phyloP scores from a whole-genome alignment of 1,284 basidiomycete genomes.

The Dichomitus squalens region DNA sequence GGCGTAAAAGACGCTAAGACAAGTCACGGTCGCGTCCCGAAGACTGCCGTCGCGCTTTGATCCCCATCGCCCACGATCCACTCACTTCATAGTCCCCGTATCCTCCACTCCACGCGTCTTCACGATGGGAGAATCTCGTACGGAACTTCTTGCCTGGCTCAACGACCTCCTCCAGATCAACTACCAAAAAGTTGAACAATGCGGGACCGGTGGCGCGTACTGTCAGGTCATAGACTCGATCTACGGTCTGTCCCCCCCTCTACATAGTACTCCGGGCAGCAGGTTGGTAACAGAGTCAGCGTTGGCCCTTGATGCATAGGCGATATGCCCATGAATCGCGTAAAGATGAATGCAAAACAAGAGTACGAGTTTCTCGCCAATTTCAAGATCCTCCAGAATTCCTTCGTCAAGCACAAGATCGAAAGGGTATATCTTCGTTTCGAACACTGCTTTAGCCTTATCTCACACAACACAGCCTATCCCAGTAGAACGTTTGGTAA shows the following conservation, averaged over 20 bases:
- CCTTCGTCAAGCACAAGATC: constrained; percentile 87
- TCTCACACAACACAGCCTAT: constrained; percentile 68
- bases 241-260: constrained; percentile 61
- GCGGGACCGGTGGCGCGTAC: constrained; percentile 88
- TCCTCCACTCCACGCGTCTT: constrained; percentile 17
- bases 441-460: constrained; percentile 5
- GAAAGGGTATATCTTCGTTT: constrained; percentile 73
- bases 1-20: constrained; percentile 10
- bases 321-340: constrained; percentile 84
- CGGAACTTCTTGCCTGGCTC: constrained; percentile 91
- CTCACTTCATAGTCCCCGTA: constrained; percentile 5
- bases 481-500: constrained; percentile 88
- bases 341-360: constrained; percentile 93
- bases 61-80: constrained; percentile 31
- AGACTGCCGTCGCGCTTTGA: constrained; percentile 15
- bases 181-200: constrained; percentile 95
- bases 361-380: constrained; percentile 97
- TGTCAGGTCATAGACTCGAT: constrained; percentile 94
- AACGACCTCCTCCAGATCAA: constrained; percentile 91
- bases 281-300: constrained; percentile 11
- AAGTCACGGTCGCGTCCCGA: constrained; percentile 16
- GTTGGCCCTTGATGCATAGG: constrained; percentile 41
- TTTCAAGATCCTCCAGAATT: constrained; percentile 92
- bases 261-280: not conserved
- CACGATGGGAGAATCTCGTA: constrained; percentile 64